Conservation (phyloP, 2,329 filamentous ascomycete species). For the Aspergillus luchuensis region DNA sequence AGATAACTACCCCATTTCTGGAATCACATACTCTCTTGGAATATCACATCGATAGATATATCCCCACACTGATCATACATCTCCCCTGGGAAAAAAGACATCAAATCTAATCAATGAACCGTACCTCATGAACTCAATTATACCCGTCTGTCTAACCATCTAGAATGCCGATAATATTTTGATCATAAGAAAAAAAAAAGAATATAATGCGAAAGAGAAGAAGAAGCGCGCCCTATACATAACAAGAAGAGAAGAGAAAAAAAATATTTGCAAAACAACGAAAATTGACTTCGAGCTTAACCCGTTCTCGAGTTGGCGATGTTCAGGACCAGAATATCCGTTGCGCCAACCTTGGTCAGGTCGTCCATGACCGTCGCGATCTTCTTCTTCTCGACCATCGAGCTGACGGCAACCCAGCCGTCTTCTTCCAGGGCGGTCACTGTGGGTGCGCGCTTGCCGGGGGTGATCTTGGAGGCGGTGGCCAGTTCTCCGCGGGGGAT, state of each 20-base stretch:
- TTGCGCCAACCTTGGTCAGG: slow-evolving; percentile 72
- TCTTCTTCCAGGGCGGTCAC: slow-evolving; percentile 85
- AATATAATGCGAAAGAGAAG: background rate
- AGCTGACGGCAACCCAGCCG: slow-evolving; percentile 90
- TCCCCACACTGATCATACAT: too few relatives aligned
- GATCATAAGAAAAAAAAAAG: background rate
- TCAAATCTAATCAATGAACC: too few relatives aligned
- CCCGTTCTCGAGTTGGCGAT: slow-evolving; percentile 75
- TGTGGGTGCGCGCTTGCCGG: slow-evolving; percentile 90
- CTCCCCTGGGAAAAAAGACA: too few relatives aligned
- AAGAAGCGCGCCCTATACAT: background rate
- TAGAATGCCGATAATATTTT: slow-evolving; percentile 11
- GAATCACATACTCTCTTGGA: too few relatives aligned
- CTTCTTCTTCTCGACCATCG: slow-evolving; percentile 88
- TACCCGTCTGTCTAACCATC: background rate
- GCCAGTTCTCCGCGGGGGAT: slow-evolving; percentile 70
- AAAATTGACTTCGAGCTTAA: background rate
- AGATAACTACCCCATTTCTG: too few relatives aligned
- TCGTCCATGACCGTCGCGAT: slow-evolving; percentile 88
- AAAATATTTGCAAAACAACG: background rate
- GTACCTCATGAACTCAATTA: background rate
- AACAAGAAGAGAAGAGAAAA: background rate
- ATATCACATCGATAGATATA: too few relatives aligned
- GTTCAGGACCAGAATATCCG: slow-evolving; percentile 81
- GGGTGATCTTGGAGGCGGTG: slow-evolving; percentile 74